Base-by-base conservation (phyloP, 345 rosid genomes). In the Eucalyptus regnans region DNA sequence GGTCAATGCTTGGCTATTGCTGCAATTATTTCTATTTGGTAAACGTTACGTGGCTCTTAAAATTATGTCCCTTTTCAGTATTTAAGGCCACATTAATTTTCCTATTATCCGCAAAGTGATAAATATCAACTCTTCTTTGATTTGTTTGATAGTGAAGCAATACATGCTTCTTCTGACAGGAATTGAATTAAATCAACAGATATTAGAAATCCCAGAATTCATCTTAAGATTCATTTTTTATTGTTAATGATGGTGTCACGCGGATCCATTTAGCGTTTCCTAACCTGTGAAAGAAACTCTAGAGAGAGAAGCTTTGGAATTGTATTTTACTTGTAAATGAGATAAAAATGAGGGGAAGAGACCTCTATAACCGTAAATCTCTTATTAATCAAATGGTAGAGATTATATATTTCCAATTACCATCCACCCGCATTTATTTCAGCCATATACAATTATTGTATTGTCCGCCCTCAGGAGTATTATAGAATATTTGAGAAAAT, bases 401-500 rank as follows among this genome's bases (percentile, higher is more conserved):
- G 27, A 56, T 56, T 23, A 56, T 1, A 56, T 56, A 52, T 56
- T 56, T 12, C 6, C 3, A 23, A 23, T 22, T 56, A 23, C 1
- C 62, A 56, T 56, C 29, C 29, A 56, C 1, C 62, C 0, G 6
- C 29, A 56, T 56, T 56, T 56, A 56, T 56, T 56, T 9, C 12
- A 10, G 29, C 13, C 6, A 7, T 23, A 56, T 9, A 56, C 62
- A 23, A 23, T 27, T 56, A 56, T 22, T 3, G 12, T 23, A 56
- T 4, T 1, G 6, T 23, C 4, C 0, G 6, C 29, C 62, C 12
- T 22, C 29, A 56, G 0, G 12, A 56, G 29, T 56, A 56, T 52
- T 52, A 52, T 52, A 52, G 23, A 52, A 22, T 22, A 56, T 12
- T 23, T 9, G 62, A 56, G 62, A 56, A 56, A 56, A 56, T 6